Evolutionary conservation across 2,329 filamentous ascomycete species (phyloP), one percentile per base, ranked within the genome.

Genomic region (Nothophoma quercina): DNA sequence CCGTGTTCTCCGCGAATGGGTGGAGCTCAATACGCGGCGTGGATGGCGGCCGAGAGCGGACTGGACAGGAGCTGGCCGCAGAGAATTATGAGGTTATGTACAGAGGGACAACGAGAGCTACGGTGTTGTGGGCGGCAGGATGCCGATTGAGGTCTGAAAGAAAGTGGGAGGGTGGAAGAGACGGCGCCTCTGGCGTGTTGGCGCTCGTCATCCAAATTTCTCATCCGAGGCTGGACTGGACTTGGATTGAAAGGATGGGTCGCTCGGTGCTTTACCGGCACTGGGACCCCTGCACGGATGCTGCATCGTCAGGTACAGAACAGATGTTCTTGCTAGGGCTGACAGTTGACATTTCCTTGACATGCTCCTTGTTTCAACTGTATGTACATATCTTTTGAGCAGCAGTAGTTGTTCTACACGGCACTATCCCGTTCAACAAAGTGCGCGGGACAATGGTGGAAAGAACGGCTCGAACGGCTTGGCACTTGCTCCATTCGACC

Each of bases 131-230:
- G 22, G 32, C 38, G 38, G 39, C 50, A 43, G 22, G 18, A 36
- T 28, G 26, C 21, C 50, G 38, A 53, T 43, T 39, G 22, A 48
- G 16, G 38, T 32, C 21, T 47, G 16, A 36, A 47, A 26, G 43
- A 53, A 38, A 32, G 43, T 30, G 43, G 39, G 50, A 33, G 44
- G 38, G 39, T 29, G 50, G 50, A 47, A 48, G 43, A 33, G 43
- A 48, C 50, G 43, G 50, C 44, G 43, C 38, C 38, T 39, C 34
- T 36, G 30, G 26, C 42, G 22, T 30, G 49, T 53, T 47, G 50
- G 50, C 50, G 50, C 50, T 39, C 50, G 50, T 53, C 50, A 53
- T 53, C 38, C 19, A 51, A 48, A 39, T 47, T 47, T 28, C 39
- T 32, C 41, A 42, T 48, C 50, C 50, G 50, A 48, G 50, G 50